Evolutionary conservation across 768 basidiomycete genomes (phyloP), one percentile per base, ranked within the genome.

Genomic region (Pisolithus microcarpus): DNA sequence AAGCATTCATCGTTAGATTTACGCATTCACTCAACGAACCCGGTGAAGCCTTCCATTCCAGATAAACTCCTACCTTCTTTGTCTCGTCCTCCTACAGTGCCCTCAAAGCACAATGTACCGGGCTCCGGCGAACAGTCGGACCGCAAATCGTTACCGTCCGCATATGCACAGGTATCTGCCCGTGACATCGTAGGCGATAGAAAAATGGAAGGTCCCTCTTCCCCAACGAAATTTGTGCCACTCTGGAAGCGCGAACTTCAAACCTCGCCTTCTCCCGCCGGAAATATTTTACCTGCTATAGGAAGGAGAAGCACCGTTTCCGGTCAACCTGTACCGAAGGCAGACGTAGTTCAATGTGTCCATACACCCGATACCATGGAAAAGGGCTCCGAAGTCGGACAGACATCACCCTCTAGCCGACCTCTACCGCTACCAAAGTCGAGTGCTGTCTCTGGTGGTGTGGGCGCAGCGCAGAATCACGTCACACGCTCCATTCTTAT

Each of bases 231-330:
- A 28, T 69, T 72, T 48, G 65, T 71, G 9, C 75, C 77, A 3
- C 57, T 71, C 11, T 76, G 75, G 75, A 74, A 73, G 59, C 72
- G 72, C 26, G 65, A 58, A 23, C 53, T 69, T 1, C 56, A 46
- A 18, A 46, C 58, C 63, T 24, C 65, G 60, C 13, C 59, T 50
- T 31, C 65, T 53, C 36, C 66, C 52, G 37, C 59, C 53, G 34
- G 60, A 18, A 52, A 52, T 51, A 51, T 53, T 30, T 2, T 46
- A 3, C 50, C 51, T 48, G 48, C 53, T 16, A 61, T 58, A 39
- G 65, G 60, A 21, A 60, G 61, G 43, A 57, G 63, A 45, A 63
- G 59, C 53, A 68, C 61, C 4, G 61, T 68, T 16, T 65, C 67
- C 11, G 43, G 43, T 28, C 52, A 44, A 31, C 9, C 47, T 10